Conservation (phyloP, 345 rosid species). For the Citrus cavaleriei region DNA sequence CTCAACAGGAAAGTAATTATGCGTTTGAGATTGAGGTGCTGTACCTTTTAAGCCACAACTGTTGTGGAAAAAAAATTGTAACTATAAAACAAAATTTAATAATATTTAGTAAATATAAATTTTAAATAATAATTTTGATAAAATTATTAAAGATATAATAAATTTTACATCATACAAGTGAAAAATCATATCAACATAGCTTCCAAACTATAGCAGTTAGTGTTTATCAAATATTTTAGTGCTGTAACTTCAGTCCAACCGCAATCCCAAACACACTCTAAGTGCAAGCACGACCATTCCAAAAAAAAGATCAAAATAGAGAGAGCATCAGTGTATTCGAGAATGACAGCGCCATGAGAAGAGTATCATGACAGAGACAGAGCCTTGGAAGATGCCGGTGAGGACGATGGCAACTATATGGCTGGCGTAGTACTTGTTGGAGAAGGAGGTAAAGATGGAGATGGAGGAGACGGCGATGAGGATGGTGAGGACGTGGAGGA, state of each 20-base stretch:
- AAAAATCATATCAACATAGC: accelerated
- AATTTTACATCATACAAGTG: accelerated
- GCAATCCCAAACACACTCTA: accelerated
- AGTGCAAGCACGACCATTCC: slow-evolving; percentile 35
- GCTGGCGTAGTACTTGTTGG: slow-evolving; percentile 27
- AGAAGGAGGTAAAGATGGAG: slow-evolving; percentile 22
- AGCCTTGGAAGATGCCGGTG: slow-evolving; percentile 24
- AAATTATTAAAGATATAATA: no score
- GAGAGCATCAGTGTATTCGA: slow-evolving; percentile 30
- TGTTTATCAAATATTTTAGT: accelerated
- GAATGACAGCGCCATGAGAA: slow-evolving; percentile 27
- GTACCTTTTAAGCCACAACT: no score
- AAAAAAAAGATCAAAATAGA: slow-evolving; percentile 31
- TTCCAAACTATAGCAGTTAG: accelerated
- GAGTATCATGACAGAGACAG: slow-evolving; percentile 16
- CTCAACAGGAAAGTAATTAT: slow-evolving; percentile 23
- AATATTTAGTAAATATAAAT: no score
- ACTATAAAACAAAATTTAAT: no score
- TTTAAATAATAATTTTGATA: no score
- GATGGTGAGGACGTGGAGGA: slow-evolving; percentile 33
- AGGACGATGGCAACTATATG: slow-evolving; percentile 41
- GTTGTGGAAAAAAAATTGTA: accelerated
- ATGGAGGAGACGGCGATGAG: slow-evolving; percentile 26
- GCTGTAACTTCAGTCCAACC: no score
- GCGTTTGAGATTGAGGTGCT: accelerated